These are phyloP conservation scores for Amphibolis antarctica DNA, from an alignment of 106 monocot genomes.

Conservation along the genomic window DNA sequence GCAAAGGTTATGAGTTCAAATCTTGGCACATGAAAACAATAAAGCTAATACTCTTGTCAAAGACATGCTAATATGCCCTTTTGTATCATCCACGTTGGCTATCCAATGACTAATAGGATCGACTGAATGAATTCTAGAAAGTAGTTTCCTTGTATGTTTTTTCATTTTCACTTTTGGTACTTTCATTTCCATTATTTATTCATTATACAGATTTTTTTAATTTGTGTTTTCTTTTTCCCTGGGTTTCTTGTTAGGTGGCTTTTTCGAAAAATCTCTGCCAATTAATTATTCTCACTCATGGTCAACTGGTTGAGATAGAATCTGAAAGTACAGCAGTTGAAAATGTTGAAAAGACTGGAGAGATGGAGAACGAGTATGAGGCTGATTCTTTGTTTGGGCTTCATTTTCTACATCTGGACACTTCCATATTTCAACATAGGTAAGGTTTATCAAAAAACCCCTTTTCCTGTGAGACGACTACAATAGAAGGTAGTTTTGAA, in stretches of 20 bases:
- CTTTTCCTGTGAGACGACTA: neutral
- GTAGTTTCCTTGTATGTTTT: too few relatives aligned
- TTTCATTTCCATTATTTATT: neutral
- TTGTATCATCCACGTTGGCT: too few relatives aligned
- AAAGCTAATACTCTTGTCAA: too few relatives aligned
- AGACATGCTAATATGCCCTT: too few relatives aligned
- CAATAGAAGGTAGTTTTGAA: too few relatives aligned
- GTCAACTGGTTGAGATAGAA: constrained; percentile 31
- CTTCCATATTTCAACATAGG: constrained; percentile 77
- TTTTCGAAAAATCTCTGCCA: constrained; percentile 71
- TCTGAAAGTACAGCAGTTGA: neutral
- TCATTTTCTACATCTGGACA: constrained; percentile 70
- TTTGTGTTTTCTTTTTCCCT: too few relatives aligned
- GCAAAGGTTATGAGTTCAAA: too few relatives aligned
- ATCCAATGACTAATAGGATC: too few relatives aligned
- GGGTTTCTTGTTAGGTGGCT: constrained; percentile 38
- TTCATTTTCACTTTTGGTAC: too few relatives aligned
- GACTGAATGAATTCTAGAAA: too few relatives aligned
- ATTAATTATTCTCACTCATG: constrained; percentile 51
- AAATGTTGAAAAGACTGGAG: constrained; percentile 9
- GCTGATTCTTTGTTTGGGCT: constrained; percentile 37
- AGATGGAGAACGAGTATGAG: constrained; percentile 9
- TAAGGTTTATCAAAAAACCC: constrained; percentile 1
- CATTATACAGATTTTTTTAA: neutral
- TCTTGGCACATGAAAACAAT: too few relatives aligned